phyloP scores from a whole-genome alignment of 2,329 filamentous ascomycete genomes.

The Aspergillus fructus region DNA sequence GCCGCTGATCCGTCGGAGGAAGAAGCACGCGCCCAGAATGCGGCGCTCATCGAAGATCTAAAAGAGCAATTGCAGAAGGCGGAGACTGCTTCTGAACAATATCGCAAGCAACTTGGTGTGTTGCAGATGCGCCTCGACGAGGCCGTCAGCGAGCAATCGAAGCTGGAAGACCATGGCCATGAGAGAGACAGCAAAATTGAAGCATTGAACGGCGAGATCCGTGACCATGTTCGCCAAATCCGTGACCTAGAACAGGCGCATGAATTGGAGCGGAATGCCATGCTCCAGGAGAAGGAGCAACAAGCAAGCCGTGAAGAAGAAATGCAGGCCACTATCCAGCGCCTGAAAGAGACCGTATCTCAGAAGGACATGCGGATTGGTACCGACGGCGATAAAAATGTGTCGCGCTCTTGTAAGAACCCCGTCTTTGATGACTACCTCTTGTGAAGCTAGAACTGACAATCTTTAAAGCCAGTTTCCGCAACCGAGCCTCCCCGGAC shows the following conservation, averaged over 20 bases:
- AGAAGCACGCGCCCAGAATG: slow-evolving; percentile 74
- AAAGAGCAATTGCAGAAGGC: slow-evolving; percentile 79
- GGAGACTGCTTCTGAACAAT: slow-evolving; percentile 73
- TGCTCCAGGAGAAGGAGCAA: slow-evolving; percentile 90
- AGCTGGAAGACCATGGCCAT: slow-evolving; percentile 83
- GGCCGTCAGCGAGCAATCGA: slow-evolving; percentile 74
- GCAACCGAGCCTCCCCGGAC: slow-evolving; percentile 58
- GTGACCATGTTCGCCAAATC: slow-evolving; percentile 77
- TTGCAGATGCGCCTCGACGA: slow-evolving; percentile 86
- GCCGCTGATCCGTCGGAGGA: slow-evolving; percentile 59
- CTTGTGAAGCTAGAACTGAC: slow-evolving; percentile 18
- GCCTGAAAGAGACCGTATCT: slow-evolving; percentile 84
- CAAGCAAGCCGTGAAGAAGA: slow-evolving; percentile 82
- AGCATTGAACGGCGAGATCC: slow-evolving; percentile 76
- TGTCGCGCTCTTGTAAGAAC: slow-evolving; percentile 53
- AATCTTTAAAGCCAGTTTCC: slow-evolving; percentile 40
- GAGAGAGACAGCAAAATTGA: slow-evolving; percentile 84
- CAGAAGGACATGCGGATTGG: slow-evolving; percentile 64
- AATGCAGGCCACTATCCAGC: slow-evolving; percentile 84
- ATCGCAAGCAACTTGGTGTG: slow-evolving; percentile 79
- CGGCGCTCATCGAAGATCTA: slow-evolving; percentile 77
- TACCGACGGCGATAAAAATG: slow-evolving; percentile 51
- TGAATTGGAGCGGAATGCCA: slow-evolving; percentile 81
- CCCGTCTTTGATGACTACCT: neutral
- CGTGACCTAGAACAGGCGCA: slow-evolving; percentile 92